A percentile compares a stretch with the other conserved stretches of the same genome.
These are phyloP conservation scores for Lachnellula arida DNA, from an alignment of 2,329 filamentous ascomycete genomes.

Conservation along the genomic window DNA sequence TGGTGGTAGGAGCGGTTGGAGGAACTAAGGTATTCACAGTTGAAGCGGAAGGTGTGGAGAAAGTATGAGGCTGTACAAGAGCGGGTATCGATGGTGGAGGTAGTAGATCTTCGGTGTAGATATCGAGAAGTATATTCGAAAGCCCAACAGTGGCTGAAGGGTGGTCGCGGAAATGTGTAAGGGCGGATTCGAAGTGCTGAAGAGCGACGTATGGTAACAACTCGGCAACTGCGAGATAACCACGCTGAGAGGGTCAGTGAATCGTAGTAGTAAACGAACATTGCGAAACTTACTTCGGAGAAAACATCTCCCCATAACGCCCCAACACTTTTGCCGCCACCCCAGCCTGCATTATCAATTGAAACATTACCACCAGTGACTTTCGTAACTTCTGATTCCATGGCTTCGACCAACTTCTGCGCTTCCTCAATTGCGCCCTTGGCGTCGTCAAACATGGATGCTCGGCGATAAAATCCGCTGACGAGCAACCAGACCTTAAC, in stretches of 20 bases:
- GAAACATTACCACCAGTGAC: slow-evolving; percentile 59
- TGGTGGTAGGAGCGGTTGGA: slow-evolving; percentile 13
- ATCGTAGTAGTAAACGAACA: neutral
- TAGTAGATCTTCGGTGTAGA: slow-evolving; percentile 67
- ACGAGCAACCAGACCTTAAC: slow-evolving; percentile 88
- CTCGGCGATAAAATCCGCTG: slow-evolving; percentile 79
- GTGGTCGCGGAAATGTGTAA: slow-evolving; percentile 77
- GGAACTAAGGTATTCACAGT: slow-evolving; percentile 17
- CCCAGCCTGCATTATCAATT: slow-evolving; percentile 67
- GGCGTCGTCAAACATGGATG: slow-evolving; percentile 74
- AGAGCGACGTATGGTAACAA: slow-evolving; percentile 61
- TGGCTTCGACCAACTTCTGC: slow-evolving; percentile 63
- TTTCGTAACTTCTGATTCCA: slow-evolving; percentile 63
- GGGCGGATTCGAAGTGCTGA: slow-evolving; percentile 73
- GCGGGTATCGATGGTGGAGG: slow-evolving; percentile 46
- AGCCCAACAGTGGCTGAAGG: slow-evolving; percentile 74
- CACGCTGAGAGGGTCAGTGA: slow-evolving; percentile 32
- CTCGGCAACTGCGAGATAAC: slow-evolving; percentile 27
- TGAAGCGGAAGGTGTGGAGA: slow-evolving; percentile 23
- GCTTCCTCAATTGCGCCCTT: slow-evolving; percentile 79
- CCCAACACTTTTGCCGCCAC: slow-evolving; percentile 73
- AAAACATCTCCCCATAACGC: slow-evolving; percentile 81
- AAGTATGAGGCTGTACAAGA: slow-evolving; percentile 27
- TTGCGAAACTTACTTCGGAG: slow-evolving; percentile 60
- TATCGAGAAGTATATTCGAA: slow-evolving; percentile 79